phyloP scores from a whole-genome alignment of 208 protist species.

The Entamoeba histolytica region DNA sequence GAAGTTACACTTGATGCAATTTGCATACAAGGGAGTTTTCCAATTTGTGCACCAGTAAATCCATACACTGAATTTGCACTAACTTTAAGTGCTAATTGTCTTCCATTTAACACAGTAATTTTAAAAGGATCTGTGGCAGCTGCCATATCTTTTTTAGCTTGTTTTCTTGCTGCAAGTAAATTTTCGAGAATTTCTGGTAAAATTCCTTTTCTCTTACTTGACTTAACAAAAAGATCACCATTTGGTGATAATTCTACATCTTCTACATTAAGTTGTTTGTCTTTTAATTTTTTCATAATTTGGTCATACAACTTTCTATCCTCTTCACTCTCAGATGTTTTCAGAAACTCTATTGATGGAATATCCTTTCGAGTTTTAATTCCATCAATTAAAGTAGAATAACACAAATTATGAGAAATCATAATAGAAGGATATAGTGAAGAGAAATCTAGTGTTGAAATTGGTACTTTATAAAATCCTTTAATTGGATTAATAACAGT shows the following conservation, averaged over 20 bases:
- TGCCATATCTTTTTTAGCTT: constrained; percentile 47
- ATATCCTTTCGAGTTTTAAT: constrained; percentile 40
- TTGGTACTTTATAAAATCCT: constrained; percentile 42
- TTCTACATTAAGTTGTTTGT: background rate
- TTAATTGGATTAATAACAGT: constrained; percentile 84
- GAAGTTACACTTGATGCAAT: constrained; percentile 52
- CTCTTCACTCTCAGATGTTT: background rate
- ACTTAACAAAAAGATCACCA: background rate
- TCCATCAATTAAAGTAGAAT: constrained; percentile 54
- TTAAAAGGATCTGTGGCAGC: constrained; percentile 11
- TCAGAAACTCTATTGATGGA: background rate
- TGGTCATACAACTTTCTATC: background rate
- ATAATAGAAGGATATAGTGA: constrained; percentile 63
- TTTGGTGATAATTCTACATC: background rate
- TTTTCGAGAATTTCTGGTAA: constrained; percentile 40
- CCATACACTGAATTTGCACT: constrained; percentile 64
- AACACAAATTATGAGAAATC: constrained; percentile 63
- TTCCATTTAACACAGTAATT: constrained; percentile 23
- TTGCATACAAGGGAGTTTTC: constrained; percentile 57
- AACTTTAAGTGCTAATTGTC: constrained; percentile 56
- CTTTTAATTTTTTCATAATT: background rate
- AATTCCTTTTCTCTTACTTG: constrained; percentile 1
- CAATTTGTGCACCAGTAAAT: constrained; percentile 55
- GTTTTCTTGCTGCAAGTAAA: constrained; percentile 59
- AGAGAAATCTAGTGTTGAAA: constrained; percentile 59